Base-by-base conservation (phyloP, 2,329 filamentous ascomycete genomes). In the Aspergillus ochraceoroseus region DNA sequence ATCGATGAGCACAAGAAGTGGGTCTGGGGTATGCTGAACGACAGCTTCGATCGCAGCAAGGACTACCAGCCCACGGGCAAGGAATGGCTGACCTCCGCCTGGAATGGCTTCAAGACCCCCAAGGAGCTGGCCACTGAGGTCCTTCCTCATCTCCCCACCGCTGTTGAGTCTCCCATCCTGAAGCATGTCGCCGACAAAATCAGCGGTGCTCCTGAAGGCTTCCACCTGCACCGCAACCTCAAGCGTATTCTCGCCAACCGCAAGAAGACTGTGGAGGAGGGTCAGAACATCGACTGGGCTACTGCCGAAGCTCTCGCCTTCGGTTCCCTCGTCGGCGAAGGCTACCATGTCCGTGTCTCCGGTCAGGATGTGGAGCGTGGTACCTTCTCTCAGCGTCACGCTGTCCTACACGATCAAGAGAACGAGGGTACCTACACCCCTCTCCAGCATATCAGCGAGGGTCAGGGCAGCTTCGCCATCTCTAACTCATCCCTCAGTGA, bases 361-460 rank as follows among this genome's bases (percentile, higher is more conserved):
- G 92, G 92, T 55, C 92, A 98, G 74, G 92, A 98, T 73, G 92
- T 98, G 48, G 92, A 98, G 77, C 88, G 92, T 79, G 92, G 92
- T 71, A 98, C 92, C 46, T 98, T 98, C 75, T 96, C 92, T 31
- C 92, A 98, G 73, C 85, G 92, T 58, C 92, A 98, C 68, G 82
- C 90, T 47, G 90, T 98, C 47, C 83, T 98, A 66, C 92, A 98
- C 69, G 92, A 98, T 72, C 92, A 98, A 72, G 88, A 94, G 68
- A 94, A 73, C 38, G 92, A 98, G 72, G 77, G 78, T 54, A 95
- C 89, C 4, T 94, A 94, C 71, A 96, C 88, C 8, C 90, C 92
- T 43, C 75, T 98, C 42, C 85, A 95, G 72, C 72, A 95, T 66
- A 71, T 98, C 54, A 83, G 81, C 72, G 81, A 90, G 57, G 85